These are phyloP conservation scores for Aspergillus nomiae DNA, from an alignment of 2,329 filamentous ascomycete genomes.

Conservation along the genomic window DNA sequence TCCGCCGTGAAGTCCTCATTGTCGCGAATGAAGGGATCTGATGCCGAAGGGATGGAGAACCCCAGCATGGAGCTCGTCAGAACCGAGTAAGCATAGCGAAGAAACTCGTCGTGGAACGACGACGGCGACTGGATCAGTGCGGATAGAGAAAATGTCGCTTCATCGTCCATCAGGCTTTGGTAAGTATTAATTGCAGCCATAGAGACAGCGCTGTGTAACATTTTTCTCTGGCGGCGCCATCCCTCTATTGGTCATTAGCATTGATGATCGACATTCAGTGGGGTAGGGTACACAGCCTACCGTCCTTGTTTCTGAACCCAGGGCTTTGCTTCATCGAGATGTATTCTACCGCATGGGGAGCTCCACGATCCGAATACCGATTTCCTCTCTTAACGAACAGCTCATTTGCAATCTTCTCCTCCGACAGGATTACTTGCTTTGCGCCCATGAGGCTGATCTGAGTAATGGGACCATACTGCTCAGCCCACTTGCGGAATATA, in stretches of 20 bases:
- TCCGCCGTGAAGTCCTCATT: constrained; percentile 9
- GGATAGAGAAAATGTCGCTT: constrained; percentile 5
- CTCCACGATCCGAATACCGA: constrained; percentile 8
- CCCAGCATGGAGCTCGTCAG: constrained; percentile 10
- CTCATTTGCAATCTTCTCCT: constrained; percentile 8
- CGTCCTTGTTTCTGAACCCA: constrained; percentile 8
- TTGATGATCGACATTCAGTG: no score
- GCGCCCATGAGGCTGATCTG: constrained; percentile 8
- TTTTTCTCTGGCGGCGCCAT: constrained; percentile 9
- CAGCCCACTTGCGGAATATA: constrained; percentile 3
- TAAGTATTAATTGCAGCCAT: constrained; percentile 6
- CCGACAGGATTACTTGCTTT: constrained; percentile 6
- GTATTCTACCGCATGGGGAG: constrained; percentile 8
- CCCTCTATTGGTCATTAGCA: not conserved
- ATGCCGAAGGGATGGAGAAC: constrained; percentile 5
- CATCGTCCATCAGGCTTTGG: constrained; percentile 10
- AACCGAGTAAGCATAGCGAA: constrained; percentile 8
- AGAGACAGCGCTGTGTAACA: constrained; percentile 6
- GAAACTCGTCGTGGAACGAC: constrained; percentile 6
- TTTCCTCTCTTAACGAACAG: constrained; percentile 8
- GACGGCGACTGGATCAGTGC: constrained; percentile 6
- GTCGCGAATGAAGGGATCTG: constrained; percentile 7
- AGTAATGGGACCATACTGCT: constrained; percentile 7
- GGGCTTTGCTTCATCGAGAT: constrained; percentile 10
- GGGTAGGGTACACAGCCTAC: constrained; percentile 1